phyloP scores from a whole-genome alignment of 1,284 basidiomycete genomes.

The Boletus sp. region DNA sequence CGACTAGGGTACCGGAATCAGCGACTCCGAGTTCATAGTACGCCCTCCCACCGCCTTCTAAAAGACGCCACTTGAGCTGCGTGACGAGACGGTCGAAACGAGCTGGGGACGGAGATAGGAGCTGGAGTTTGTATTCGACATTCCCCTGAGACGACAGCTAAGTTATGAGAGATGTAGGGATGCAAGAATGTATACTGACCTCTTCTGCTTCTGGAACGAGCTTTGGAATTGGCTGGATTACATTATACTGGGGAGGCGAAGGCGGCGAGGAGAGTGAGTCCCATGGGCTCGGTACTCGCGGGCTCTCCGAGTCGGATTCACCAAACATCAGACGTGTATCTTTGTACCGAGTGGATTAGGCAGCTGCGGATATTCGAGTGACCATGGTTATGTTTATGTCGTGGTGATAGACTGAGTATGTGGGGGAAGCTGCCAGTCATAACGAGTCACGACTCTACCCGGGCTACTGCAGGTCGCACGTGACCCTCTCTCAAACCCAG shows the following conservation, averaged over 20 bases:
- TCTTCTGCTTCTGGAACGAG: slow-evolving; percentile 74
- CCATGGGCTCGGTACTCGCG: slow-evolving; percentile 77
- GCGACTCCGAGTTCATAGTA: slow-evolving; percentile 91
- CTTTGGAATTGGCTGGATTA: slow-evolving; percentile 40
- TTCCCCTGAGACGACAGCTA: slow-evolving; percentile 53
- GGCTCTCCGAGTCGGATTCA: slow-evolving; percentile 74
- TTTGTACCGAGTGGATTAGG: slow-evolving; percentile 3
- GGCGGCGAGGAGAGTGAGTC: slow-evolving; percentile 64
- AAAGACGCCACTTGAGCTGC: slow-evolving; percentile 92
- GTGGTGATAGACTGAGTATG: background rate
- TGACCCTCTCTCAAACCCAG: slow-evolving; percentile 12
- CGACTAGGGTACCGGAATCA: slow-evolving; percentile 84
- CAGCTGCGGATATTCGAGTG: slow-evolving; percentile 52
- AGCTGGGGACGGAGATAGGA: slow-evolving; percentile 65
- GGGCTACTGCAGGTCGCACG: slow-evolving; percentile 12
- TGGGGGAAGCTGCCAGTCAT: too few species aligned
- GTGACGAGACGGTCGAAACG: slow-evolving; percentile 83
- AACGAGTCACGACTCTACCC: background rate
- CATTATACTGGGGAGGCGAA: slow-evolving; percentile 32
- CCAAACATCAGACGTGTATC: slow-evolving; percentile 60
- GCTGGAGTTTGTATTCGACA: slow-evolving; percentile 85
- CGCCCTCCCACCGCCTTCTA: slow-evolving; percentile 88
- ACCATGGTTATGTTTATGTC: slow-evolving; percentile 45
- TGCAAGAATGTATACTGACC: slow-evolving; percentile 30
- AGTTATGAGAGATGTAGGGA: background rate